Conservation (phyloP, 352 stramenopile genomes). For the Pythium guiyangense region DNA sequence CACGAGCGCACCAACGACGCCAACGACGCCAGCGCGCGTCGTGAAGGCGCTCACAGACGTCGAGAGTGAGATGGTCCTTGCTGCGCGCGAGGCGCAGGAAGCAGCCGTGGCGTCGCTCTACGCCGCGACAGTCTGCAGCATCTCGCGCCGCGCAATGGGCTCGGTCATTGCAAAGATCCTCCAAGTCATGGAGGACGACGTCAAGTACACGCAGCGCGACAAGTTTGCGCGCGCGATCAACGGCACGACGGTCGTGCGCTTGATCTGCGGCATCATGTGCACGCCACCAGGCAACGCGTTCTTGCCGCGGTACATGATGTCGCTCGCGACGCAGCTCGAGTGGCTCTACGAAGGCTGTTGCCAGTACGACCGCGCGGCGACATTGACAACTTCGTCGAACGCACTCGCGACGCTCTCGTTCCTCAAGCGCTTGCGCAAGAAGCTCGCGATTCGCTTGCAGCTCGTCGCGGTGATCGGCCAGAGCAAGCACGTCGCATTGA, state of each 20-base stretch:
- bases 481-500: conserved; percentile 73
- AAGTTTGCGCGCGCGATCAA: conserved; percentile 67
- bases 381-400: background rate
- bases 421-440: conserved; percentile 55
- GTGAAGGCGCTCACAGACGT: conserved; percentile 30
- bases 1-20: background rate
- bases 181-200: conserved; percentile 79
- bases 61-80: conserved; percentile 49
- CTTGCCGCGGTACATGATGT: conserved; percentile 86
- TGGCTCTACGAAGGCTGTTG: conserved; percentile 61
- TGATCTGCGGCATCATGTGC: conserved; percentile 76
- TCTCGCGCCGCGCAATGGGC: conserved; percentile 71
- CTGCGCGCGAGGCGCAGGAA: conserved; percentile 56
- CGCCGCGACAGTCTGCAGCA: conserved; percentile 73
- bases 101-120: conserved; percentile 74
- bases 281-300: conserved; percentile 61
- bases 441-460: conserved; percentile 74
- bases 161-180: conserved; percentile 80
- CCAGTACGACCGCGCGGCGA: conserved; percentile 33
- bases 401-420: conserved; percentile 17
- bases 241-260: conserved; percentile 59
- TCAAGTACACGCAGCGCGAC: conserved; percentile 51
- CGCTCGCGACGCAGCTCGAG: conserved; percentile 69
- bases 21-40: conserved; percentile 3
- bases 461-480: conserved; percentile 68